These are phyloP conservation scores for Manihot esculenta DNA, from an alignment of 441 rosid genomes.

Conservation along the genomic window DNA sequence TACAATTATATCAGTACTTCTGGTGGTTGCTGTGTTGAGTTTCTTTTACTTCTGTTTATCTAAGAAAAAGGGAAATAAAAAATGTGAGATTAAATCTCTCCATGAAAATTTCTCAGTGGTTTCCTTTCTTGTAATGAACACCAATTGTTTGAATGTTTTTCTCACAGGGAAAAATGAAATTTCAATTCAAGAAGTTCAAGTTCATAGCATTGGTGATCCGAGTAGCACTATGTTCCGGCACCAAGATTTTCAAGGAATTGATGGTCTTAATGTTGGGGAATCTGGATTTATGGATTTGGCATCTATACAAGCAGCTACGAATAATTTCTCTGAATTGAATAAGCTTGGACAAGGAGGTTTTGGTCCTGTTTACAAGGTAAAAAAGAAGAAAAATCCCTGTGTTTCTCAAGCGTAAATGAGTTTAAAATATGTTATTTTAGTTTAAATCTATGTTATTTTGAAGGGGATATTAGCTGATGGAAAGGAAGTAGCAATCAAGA, in stretches of 20 bases:
- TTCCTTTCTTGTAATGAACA: background rate
- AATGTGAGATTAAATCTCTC: background rate
- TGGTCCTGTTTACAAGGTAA: slow-evolving; percentile 42
- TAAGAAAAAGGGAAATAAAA: background rate
- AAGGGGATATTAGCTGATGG: slow-evolving; percentile 42
- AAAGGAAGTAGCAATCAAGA: slow-evolving; percentile 44
- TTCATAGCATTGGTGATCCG: background rate
- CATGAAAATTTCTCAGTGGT: background rate
- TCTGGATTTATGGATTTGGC: slow-evolving; percentile 15
- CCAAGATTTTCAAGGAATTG: slow-evolving; percentile 1
- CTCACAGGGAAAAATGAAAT: slow-evolving; percentile 5
- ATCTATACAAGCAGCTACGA: slow-evolving; percentile 23
- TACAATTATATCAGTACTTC: background rate
- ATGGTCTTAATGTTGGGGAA: background rate
- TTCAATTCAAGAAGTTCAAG: background rate
- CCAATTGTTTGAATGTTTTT: background rate
- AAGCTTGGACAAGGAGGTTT: slow-evolving; percentile 42
- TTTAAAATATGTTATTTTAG: background rate
- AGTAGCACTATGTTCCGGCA: background rate
- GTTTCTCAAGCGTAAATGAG: background rate
- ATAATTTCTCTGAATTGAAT: slow-evolving; percentile 31
- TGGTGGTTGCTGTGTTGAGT: slow-evolving; percentile 1
- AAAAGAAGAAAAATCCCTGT: background rate
- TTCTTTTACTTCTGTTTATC: background rate
- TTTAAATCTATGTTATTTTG: background rate